Conservation (phyloP, 495 filamentous ascomycete genomes). For the Rhizodiscina lignyota region DNA sequence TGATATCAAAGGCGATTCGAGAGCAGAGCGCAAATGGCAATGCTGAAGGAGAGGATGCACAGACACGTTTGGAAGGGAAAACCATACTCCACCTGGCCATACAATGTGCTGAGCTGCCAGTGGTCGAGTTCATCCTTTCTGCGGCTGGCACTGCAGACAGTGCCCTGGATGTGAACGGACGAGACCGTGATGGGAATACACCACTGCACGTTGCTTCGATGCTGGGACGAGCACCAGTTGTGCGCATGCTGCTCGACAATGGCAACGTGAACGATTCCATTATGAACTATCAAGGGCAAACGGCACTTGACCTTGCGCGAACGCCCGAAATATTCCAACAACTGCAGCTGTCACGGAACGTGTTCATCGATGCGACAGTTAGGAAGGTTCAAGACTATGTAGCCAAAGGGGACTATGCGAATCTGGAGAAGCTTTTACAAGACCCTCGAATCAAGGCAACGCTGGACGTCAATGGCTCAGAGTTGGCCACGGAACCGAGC, state of each 20-base stretch:
- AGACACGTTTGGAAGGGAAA: conserved; percentile 56
- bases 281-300: conserved; percentile 74
- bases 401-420: conserved; percentile 51
- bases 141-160: conserved; percentile 34
- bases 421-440: conserved; percentile 59
- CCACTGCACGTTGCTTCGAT: conserved; percentile 77
- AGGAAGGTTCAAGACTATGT: conserved; percentile 68
- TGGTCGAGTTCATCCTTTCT: conserved; percentile 88
- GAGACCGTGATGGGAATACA: conserved; percentile 85
- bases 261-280: conserved; percentile 76
- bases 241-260: conserved; percentile 63
- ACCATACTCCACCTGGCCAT: conserved; percentile 84
- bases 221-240: conserved; percentile 62
- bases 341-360: conserved; percentile 73
- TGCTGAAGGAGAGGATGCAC: conserved; percentile 28
- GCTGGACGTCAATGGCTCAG: conserved; percentile 77
- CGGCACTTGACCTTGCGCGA: conserved; percentile 74
- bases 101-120: conserved; percentile 90
- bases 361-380: conserved; percentile 77
- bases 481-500: conserved; percentile 65
- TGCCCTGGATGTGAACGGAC: conserved; percentile 67
- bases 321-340: conserved; percentile 92
- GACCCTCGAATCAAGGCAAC: conserved; percentile 71
- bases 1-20: conserved; percentile 75
- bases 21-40: conserved; percentile 36